phyloP scores from a whole-genome alignment of 2,329 filamentous ascomycete genomes.

The Botrytis squamosa region DNA sequence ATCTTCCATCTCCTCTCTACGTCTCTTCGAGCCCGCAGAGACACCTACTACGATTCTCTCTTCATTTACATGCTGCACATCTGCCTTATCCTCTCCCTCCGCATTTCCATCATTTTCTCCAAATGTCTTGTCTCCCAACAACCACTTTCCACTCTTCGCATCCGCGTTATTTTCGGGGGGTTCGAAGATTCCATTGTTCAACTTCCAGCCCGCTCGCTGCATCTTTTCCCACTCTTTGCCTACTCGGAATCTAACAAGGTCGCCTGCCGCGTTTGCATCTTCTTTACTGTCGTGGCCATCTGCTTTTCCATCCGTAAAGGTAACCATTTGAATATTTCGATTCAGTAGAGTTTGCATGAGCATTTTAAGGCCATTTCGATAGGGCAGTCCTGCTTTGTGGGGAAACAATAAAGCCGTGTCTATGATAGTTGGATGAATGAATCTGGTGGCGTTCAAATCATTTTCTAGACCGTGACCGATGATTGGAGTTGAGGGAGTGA shows the following conservation, averaged over 20 bases:
- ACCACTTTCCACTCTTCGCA: neutral
- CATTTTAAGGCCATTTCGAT: conserved; percentile 72
- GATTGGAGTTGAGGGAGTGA: conserved; percentile 75
- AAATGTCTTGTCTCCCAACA: neutral
- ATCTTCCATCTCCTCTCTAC: neutral
- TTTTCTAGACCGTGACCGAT: conserved; percentile 96
- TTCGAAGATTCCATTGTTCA: conserved; percentile 47
- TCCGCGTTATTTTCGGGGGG: neutral
- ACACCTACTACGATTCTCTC: neutral
- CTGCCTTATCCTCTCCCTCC: neutral
- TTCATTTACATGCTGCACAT: neutral
- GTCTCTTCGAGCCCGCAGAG: neutral
- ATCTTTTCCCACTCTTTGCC: conserved; percentile 67
- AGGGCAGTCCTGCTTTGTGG: conserved; percentile 72
- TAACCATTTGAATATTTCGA: conserved; percentile 74
- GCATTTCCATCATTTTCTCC: neutral
- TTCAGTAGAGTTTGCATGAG: conserved; percentile 70
- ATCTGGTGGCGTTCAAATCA: conserved; percentile 78
- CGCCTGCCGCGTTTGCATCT: conserved; percentile 85
- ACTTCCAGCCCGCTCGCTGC: conserved; percentile 64
- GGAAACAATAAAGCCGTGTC: conserved; percentile 86
- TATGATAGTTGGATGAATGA: conserved; percentile 81
- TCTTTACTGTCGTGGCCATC: conserved; percentile 87
- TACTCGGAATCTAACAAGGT: conserved; percentile 73
- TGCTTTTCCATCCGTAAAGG: conserved; percentile 44